Evolutionary conservation across 768 basidiomycete genomes (phyloP), one percentile per base, ranked within the genome.

Genomic region (Hortiboletus campestris): DNA sequence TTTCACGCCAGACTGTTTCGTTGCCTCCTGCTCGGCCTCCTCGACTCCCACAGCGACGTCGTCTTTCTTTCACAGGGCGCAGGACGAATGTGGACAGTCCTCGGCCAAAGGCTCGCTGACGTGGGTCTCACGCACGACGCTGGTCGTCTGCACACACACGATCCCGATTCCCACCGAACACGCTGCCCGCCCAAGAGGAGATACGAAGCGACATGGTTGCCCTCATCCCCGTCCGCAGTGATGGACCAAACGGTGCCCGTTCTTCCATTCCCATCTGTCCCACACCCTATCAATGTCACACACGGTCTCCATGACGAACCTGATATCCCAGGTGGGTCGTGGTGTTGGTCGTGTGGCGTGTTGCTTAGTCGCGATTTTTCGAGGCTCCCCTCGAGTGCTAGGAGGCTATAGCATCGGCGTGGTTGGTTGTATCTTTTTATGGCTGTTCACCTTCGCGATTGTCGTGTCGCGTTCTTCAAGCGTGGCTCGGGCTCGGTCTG

Each of bases 1-100:
- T 50, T 65, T 32, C 65, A 66, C 38, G 46, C 31, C 19, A 32
- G 6, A 13, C 25, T 67, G 0, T 50, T 67, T 36, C 65, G 45
- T 16, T 64, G 55, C 45, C 58, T 62, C 46, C 19, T 58, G 1
- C 46, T 54, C 14, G 13, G 41, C 17, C 6, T 56, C 20, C 38
- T 57, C 9, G 51, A 54, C 16, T 11, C 47, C 10, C 31, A 42
- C 22, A 40, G n/a, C 38, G 51, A 60, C 9, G 35, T 50, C 28
- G 42, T 36, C 41, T 17, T 53, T 14, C 17, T 48, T 6, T 48
- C 53, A 9, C 49, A 19, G 0, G 11, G n/a, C 38, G 31, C 29
- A 6, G 32, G 34, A n/a, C 6, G 28, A 20, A 16, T 53, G 1
- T 49, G 45, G 46, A 7, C 36, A 4, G 2, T 49, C 17, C 36